phyloP scores from a whole-genome alignment of 2,329 filamentous ascomycete species.

The Xylariaceae sp. region DNA sequence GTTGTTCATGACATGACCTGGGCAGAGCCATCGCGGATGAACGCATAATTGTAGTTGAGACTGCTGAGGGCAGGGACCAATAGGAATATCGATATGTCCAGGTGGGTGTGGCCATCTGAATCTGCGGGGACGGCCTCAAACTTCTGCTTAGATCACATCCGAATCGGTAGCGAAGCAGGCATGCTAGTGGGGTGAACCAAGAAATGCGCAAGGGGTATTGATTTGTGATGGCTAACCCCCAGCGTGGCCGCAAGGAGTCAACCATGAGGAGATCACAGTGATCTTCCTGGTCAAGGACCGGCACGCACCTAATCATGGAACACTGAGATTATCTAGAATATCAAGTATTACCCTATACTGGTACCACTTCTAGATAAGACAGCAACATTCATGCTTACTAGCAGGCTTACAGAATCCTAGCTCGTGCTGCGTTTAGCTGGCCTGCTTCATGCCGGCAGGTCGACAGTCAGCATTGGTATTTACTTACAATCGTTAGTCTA shows the following conservation, averaged over 20 bases:
- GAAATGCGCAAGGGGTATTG: constrained; percentile 40
- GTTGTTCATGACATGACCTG: constrained; percentile 52
- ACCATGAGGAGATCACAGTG: constrained; percentile 40
- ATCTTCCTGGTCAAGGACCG: constrained; percentile 38
- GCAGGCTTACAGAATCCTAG: constrained; percentile 12
- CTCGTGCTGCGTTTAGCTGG: background rate
- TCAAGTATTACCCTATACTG: constrained; percentile 10
- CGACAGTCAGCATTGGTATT: constrained; percentile 15
- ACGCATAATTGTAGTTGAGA: constrained; percentile 58
- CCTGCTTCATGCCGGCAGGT: constrained; percentile 7
- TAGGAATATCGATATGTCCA: constrained; percentile 39
- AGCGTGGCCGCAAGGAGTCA: constrained; percentile 35
- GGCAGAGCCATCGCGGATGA: constrained; percentile 54
- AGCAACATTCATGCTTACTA: constrained; percentile 19
- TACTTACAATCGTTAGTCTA: background rate
- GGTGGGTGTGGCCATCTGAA: constrained; percentile 43
- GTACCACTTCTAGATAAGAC: constrained; percentile 15
- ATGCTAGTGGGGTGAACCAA: constrained; percentile 38
- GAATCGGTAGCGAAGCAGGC: constrained; percentile 42
- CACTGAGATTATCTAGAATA: constrained; percentile 12
- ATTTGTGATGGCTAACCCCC: constrained; percentile 36
- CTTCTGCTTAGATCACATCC: constrained; percentile 39
- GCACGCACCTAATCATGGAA: constrained; percentile 22
- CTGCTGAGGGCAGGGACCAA: constrained; percentile 47
- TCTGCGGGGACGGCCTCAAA: constrained; percentile 40